A percentile compares a stretch with the other conserved stretches of the same genome.
These are phyloP conservation scores for Kregervanrija pseudodelftensis DNA, from an alignment of 805 yeast genomes.

Conservation along the genomic window DNA sequence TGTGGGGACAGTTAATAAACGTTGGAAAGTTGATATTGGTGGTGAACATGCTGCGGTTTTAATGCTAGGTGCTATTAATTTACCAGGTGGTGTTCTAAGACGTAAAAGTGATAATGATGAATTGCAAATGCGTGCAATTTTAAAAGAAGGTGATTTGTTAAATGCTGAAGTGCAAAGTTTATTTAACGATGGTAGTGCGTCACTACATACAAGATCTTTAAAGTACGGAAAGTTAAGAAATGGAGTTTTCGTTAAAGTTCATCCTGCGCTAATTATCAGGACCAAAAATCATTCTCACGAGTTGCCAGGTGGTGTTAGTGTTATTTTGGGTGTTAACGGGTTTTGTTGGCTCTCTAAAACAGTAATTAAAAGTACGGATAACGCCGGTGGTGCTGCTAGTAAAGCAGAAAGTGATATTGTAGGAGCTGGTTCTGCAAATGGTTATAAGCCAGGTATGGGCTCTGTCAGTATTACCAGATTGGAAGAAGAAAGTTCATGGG, in stretches of 20 bases:
- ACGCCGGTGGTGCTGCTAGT: not conserved
- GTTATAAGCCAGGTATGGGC: constrained; percentile 50
- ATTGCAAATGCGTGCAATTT: constrained; percentile 86
- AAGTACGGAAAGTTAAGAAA: constrained; percentile 93
- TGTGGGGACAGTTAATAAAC: constrained; percentile 84
- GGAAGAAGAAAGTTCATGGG: constrained; percentile 87
- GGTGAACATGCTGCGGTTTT: constrained; percentile 88
- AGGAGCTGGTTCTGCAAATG: constrained; percentile 17
- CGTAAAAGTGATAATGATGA: constrained; percentile 94
- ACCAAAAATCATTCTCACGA: constrained; percentile 82
- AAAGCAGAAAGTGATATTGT: constrained; percentile 35
- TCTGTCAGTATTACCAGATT: constrained; percentile 71
- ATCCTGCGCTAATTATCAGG: constrained; percentile 74
- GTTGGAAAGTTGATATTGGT: constrained; percentile 98
- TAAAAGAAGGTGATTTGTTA: constrained; percentile 92
- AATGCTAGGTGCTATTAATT: constrained; percentile 90
- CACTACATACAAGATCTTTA: constrained; percentile 89
- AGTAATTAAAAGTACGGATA: constrained; percentile 16
- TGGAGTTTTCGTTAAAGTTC: constrained; percentile 77
- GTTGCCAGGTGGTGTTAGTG: constrained; percentile 90
- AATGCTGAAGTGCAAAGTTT: constrained; percentile 94
- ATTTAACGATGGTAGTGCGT: constrained; percentile 85
- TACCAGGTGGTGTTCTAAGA: constrained; percentile 95
- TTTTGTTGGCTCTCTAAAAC: constrained; percentile 87
- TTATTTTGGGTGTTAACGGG: constrained; percentile 92